These are phyloP conservation scores for Fusarium veterinarium DNA, from an alignment of 2,329 filamentous ascomycete genomes.

Conservation along the genomic window DNA sequence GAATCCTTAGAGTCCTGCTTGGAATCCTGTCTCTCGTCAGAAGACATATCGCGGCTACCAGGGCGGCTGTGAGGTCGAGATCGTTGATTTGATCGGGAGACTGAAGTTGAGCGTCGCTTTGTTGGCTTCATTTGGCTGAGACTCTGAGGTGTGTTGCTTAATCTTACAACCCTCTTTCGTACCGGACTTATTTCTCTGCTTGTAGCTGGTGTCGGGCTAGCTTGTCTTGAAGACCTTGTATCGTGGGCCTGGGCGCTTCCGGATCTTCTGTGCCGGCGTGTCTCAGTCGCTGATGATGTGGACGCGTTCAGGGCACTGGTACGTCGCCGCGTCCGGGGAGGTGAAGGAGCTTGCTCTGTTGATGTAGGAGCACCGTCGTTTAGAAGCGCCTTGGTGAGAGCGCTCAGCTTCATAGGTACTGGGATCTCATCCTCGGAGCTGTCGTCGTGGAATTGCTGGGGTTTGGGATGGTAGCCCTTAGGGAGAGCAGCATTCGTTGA, in stretches of 20 bases:
- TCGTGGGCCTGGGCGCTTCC: constrained; percentile 58
- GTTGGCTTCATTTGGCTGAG: constrained; percentile 54
- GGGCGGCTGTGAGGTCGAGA: constrained; percentile 52
- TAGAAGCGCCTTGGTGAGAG: constrained; percentile 87
- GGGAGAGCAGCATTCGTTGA: constrained; percentile 44
- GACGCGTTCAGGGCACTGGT: constrained; percentile 60
- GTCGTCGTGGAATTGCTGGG: constrained; percentile 71
- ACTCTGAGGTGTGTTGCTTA: constrained; percentile 63
- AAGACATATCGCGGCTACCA: constrained; percentile 55
- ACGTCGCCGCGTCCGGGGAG: constrained; percentile 61
- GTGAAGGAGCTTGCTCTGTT: constrained; percentile 55
- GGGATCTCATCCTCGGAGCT: constrained; percentile 96
- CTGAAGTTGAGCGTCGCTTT: constrained; percentile 63
- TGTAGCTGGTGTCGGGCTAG: constrained; percentile 55
- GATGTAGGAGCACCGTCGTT: constrained; percentile 68
- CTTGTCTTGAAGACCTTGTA: constrained; percentile 52
- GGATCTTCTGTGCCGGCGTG: constrained; percentile 60
- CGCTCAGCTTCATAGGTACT: constrained; percentile 92
- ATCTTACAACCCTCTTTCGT: constrained; percentile 67
- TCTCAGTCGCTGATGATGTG: constrained; percentile 56
- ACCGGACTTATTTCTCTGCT: constrained; percentile 64
- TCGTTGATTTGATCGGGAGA: constrained; percentile 53
- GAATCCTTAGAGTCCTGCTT: constrained; percentile 36
- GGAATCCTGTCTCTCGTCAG: constrained; percentile 53
- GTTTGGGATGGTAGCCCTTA: constrained; percentile 54